A percentile compares a stretch with the other conserved stretches of the same genome.
Conservation (phyloP, 257 asterid genomes). For the Solanum bukasovii region DNA sequence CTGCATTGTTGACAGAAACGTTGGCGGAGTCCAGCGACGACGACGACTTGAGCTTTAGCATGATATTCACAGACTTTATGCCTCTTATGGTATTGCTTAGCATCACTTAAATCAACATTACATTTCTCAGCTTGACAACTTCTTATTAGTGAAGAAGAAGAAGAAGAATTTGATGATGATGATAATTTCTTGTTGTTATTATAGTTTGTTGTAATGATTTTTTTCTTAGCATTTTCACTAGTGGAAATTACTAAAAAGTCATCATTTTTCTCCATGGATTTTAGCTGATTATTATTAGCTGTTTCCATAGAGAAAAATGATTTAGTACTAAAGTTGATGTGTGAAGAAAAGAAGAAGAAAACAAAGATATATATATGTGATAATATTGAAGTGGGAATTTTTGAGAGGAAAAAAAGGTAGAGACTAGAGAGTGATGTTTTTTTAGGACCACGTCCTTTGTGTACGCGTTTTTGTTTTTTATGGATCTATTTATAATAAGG, state of each 20-base stretch:
- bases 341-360: not conserved
- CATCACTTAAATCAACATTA: slow-evolving; percentile 34
- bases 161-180: not conserved
- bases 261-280: slow-evolving; percentile 13
- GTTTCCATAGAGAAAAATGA: not conserved
- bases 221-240: slow-evolving; percentile 30
- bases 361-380: slow-evolving; percentile 1
- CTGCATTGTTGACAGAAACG: slow-evolving; percentile 88
- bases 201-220: not conserved
- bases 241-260: not conserved
- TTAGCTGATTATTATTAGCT: not conserved
- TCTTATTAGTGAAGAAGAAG: slow-evolving; percentile 11
- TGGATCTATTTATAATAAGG: not conserved
- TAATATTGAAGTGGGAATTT: slow-evolving; percentile 35
- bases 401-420: slow-evolving; percentile 16
- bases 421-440: slow-evolving; percentile 25
- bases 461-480: not conserved
- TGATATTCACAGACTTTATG: slow-evolving; percentile 64
- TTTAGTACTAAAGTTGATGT: not conserved
- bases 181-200: slow-evolving; percentile 17
- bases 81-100: slow-evolving; percentile 58
- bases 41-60: slow-evolving; percentile 48
- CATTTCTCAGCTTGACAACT: slow-evolving; percentile 63
- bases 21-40: slow-evolving; percentile 68
- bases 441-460: slow-evolving; percentile 45